phyloP scores from a whole-genome alignment of 306 rosid genomes.

The Hippophae gyantsensis region DNA sequence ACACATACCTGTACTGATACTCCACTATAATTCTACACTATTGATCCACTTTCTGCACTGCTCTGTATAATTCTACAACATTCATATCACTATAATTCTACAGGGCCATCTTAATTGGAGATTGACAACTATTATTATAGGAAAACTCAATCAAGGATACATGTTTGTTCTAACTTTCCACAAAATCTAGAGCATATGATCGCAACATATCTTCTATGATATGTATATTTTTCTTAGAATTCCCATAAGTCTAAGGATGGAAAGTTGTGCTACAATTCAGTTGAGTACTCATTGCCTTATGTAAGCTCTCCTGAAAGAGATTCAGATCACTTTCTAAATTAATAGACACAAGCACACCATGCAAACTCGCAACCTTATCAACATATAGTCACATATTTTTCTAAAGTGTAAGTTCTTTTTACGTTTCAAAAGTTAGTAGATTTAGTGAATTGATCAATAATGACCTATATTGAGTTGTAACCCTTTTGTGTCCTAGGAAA shows the following conservation, averaged over 20 bases:
- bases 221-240: not conserved
- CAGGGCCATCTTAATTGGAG: not conserved
- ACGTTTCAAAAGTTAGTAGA: not conserved
- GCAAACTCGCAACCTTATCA: not conserved
- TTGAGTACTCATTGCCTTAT: not conserved
- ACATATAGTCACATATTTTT: not conserved
- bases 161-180: not conserved
- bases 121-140: not conserved
- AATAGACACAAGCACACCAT: not conserved
- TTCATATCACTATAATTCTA: too few species aligned
- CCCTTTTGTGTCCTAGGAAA: not conserved
- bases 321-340: too few species aligned
- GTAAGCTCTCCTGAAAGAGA: not conserved
- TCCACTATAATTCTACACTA: too few species aligned
- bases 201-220: not conserved
- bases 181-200: not conserved
- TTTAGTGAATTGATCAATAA: not conserved
- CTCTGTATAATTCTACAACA: too few species aligned
- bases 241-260: not conserved
- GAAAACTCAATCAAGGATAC: not conserved
- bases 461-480: not conserved
- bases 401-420: not conserved
- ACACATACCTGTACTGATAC: too few species aligned
- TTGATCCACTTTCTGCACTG: too few species aligned
- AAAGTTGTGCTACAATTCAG: not conserved